These are phyloP conservation scores for Oryza longistaminata DNA, from an alignment of 176 grass and related monocot species.

Conservation along the genomic window DNA sequence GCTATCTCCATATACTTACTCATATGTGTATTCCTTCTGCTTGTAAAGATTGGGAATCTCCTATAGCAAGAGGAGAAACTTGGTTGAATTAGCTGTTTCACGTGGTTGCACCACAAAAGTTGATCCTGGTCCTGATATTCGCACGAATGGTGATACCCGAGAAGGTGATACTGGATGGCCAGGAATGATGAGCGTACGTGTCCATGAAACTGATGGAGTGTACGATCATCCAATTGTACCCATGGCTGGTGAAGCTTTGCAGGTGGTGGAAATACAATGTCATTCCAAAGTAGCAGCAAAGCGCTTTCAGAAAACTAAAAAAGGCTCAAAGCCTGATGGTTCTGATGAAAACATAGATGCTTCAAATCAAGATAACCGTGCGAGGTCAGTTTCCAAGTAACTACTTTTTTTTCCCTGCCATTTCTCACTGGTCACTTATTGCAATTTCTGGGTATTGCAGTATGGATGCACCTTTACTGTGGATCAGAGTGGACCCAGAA, in stretches of 20 bases:
- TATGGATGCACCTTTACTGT: constrained; percentile 86
- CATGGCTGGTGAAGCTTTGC: constrained; percentile 86
- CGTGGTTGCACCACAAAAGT: constrained; percentile 65
- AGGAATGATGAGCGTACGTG: constrained; percentile 95
- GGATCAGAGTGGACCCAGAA: constrained; percentile 94
- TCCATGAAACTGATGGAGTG: constrained; percentile 87
- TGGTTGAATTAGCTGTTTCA: constrained; percentile 86
- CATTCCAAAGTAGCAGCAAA: constrained; percentile 91
- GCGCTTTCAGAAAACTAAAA: constrained; percentile 84
- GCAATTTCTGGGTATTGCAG: constrained; percentile 43
- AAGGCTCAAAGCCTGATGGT: constrained; percentile 75
- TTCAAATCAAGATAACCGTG: constrained; percentile 76
- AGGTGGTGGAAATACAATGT: constrained; percentile 91
- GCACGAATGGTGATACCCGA: constrained; percentile 56
- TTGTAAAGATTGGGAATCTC: constrained; percentile 80
- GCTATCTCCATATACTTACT: constrained; percentile 22
- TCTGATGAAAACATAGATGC: constrained; percentile 92
- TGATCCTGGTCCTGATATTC: constrained; percentile 54
- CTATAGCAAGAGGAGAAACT: constrained; percentile 91
- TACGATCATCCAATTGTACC: constrained; percentile 94
- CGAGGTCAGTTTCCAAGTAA: constrained; percentile 56
- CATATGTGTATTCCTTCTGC: constrained; percentile 8
- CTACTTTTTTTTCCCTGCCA: neutral
- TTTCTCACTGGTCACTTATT: constrained; percentile 21
- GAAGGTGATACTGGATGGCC: constrained; percentile 85